Base-by-base conservation (phyloP, 371 early-diverging fungal genomes). In the Syncephalastrum sp. region DNA sequence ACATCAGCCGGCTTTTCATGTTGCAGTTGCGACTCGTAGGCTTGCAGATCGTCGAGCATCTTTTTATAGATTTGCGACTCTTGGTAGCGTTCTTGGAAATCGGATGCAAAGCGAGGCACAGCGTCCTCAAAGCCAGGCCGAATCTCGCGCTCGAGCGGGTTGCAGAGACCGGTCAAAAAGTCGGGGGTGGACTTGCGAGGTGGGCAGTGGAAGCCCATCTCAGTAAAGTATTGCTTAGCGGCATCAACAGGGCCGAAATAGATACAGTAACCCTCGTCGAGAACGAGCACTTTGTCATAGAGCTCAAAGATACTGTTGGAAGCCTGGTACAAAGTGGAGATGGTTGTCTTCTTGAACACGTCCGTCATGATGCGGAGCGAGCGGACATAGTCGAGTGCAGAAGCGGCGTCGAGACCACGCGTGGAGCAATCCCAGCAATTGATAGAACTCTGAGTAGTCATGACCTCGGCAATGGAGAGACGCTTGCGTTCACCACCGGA, bases 401-500 rank as follows among this genome's bases (percentile, higher is more conserved):
- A 92, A 43, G 92, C 88, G 15, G 92, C 85, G 75, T 98, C 98
- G 17, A 98, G 79, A 54, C 97, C 96, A 61, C 88, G 86, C 1
- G 92, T 92, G 38, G 91, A 89, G 41, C 91, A 92, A 64, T 95
- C 95, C 82, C 92, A 88, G 64, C 92, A 84, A 57, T 89, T 85
- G 61, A 92, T 73, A 3, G 84, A 67, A 23, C 90, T 88, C 17
- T 75, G 74, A 2, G 89, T 82, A 4, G 95, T 84, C 57, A 96
- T 86, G 73, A 94, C 91, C 71, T 89, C 89, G 17, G 91, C 94
- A 60, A 94, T 91, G 3, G 87, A 83, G n/a, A 91, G 75, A 60
- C 97, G 87, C 84, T 95, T 94, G 60, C 89, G 81, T 77, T 87
- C 93, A 60, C 95, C 95, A 59, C 89, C 96, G 21, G 87, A 87